Evolutionary conservation across 768 basidiomycete genomes (phyloP), one percentile per base, ranked within the genome.

Genomic region (Trametes cinnabarina): DNA sequence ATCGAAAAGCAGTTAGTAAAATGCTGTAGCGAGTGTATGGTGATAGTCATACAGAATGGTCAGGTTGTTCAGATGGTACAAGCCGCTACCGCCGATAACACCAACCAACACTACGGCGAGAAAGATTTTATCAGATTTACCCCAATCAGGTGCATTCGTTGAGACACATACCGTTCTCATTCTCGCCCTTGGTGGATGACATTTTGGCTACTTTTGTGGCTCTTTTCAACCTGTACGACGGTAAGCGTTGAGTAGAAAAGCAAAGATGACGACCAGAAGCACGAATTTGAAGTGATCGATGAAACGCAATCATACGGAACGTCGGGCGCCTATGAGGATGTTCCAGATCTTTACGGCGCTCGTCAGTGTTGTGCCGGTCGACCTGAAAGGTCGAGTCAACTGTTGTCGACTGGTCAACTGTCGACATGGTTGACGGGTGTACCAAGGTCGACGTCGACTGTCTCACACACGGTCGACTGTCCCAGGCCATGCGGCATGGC

Each of bases 11-110:
- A 28, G 19, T 37, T 34, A 34, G n/a, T 30, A 23, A 47, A 28
- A 11, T 8, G 25, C 11, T 17, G 28, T 11, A 11, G 22, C 34
- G 14, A 32, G 26, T 23, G 28, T n/a, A n/a, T 5, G 32, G 12
- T 22, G 42, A n/a, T 10, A 11, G 22, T 79, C 91, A 74, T 69
- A 94, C 94, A 95, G 78, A 61, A 89, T 80, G 12, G 88, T 91
- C 55, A 98, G 76, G 72, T 96, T 94, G 72, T 95, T 90, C 37
- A 98, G 81, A 70, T 95, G 86, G 76, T 98, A 98, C 25, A 98
- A 74, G 5, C 95, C 95, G 63, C 88, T 92, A 26, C 94, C 94
- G 19, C 94, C 94, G 58, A 96, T 95, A 49, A 95, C 88, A 35
- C 93, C 94, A 47, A 95, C 82, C 44, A 93, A 76, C 17, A 92